A percentile compares a stretch with the other conserved stretches of the same genome.
Evolutionary conservation across 306 rosid species (phyloP).

Genomic region (Citrullus mucosospermus): DNA sequence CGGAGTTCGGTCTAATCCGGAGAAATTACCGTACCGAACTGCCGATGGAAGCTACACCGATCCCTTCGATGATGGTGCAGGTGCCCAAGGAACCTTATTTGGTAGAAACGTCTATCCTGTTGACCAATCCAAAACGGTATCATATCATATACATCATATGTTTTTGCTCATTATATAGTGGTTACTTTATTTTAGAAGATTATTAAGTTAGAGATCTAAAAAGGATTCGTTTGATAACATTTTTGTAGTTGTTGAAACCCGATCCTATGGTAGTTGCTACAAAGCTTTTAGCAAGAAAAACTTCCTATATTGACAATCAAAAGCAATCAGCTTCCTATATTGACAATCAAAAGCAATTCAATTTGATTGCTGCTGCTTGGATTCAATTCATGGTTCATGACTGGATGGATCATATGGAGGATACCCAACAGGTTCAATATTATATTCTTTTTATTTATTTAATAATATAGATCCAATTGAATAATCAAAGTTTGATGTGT

Average conservation of each 20-base stretch:
- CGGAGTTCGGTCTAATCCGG: slow-evolving; percentile 22
- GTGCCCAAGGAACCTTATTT: slow-evolving; percentile 50
- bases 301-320: slow-evolving; percentile 20
- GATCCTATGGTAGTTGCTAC: slow-evolving; percentile 46
- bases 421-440: slow-evolving; percentile 35
- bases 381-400: slow-evolving; percentile 77
- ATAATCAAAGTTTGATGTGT: too few relatives aligned
- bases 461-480: too few relatives aligned
- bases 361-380: slow-evolving; percentile 65
- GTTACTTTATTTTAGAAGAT: too few relatives aligned
- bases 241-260: slow-evolving; percentile 37
- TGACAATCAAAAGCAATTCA: slow-evolving; percentile 54
- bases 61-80: slow-evolving; percentile 28
- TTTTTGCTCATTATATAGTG: neutral
- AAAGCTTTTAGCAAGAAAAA: slow-evolving; percentile 45
- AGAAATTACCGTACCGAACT: slow-evolving; percentile 27
- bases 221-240: neutral
- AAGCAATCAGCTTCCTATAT: slow-evolving; percentile 32
- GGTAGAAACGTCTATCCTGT: slow-evolving; percentile 53
- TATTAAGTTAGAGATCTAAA: too few relatives aligned
- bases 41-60: slow-evolving; percentile 48
- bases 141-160: neutral
- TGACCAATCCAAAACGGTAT: neutral
- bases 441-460: too few relatives aligned
- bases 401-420: slow-evolving; percentile 72